Base-by-base conservation (phyloP, 129 eudicot species). In the Arctium lappa region DNA sequence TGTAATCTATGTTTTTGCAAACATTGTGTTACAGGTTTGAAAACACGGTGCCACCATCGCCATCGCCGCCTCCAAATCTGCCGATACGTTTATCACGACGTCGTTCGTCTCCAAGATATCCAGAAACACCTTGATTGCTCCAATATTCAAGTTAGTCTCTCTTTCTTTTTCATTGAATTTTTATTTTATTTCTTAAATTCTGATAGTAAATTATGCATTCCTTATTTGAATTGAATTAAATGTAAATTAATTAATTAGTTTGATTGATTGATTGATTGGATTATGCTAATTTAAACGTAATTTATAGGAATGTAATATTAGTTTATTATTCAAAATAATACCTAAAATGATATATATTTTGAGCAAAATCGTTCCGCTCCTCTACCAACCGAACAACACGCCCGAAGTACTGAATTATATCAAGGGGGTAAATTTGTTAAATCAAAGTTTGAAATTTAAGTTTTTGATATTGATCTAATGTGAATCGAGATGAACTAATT, bases 21-120 rank as follows among this genome's bases (percentile, higher is more conserved):
- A 87, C 92, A 90, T 83, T 92, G 97, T 72, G 75, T 90, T 10
- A 69, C 66, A 6, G 69, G 77, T 81, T 27, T 71, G 85, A 30
- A 53, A 74, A n/a, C 89, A 81, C 53, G 38, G 30, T 75, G 89
- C 81, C 69, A 72, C 75, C 91, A 87, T 36, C 88, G 82, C 32
- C 94, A 90, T 7, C 91, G 91, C 9, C 88, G 90, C 33, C 86
- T 92, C 18, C 94, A 92, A 84, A 87, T 92, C 75, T 90, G 97
- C 80, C 91, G 86, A 29, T 92, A 92, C 73, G 97, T 92, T 3
- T 92, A 92, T 68, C 94, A 88, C 50, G 92, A 92, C 40, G 97
- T 92, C 37, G 92, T 92, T 82, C 92, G 97, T 60, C 92, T 92
- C 15, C 97, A 88, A 75, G 92, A 88, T 32, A 90, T 92, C 8